Evolutionary conservation across 331 rosid genomes (phyloP).

Genomic region (Dryas integrifolia): DNA sequence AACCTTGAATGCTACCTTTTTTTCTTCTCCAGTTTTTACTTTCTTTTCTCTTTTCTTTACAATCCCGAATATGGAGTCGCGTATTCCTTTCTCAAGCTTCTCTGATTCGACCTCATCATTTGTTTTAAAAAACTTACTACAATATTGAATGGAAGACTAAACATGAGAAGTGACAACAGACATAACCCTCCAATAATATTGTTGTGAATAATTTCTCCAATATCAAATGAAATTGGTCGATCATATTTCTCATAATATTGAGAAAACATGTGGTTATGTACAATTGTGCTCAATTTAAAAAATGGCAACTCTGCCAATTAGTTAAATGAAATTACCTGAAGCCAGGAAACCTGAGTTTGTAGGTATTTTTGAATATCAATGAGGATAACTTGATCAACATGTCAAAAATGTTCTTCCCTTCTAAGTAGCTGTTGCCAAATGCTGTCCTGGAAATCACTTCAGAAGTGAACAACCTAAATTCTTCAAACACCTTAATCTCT

Average conservation of each 20-base stretch:
- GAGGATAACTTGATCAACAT: not conserved
- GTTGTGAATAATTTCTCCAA: no score
- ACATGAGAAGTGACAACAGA: not conserved
- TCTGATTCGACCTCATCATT: constrained; percentile 18
- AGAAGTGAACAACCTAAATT: not conserved
- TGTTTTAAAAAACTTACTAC: constrained; percentile 23
- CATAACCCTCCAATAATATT: no score
- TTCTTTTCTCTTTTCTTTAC: constrained; percentile 18
- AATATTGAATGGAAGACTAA: not conserved
- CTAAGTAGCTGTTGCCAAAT: constrained; percentile 26
- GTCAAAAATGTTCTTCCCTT: constrained; percentile 1
- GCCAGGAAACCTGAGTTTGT: constrained; percentile 7
- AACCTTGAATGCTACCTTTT: no score
- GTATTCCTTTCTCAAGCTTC: constrained; percentile 20
- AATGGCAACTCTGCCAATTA: not conserved
- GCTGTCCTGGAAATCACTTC: constrained; percentile 26
- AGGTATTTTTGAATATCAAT: not conserved
- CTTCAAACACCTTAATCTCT: not conserved
- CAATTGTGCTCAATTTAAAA: not conserved
- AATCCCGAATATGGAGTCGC: not conserved
- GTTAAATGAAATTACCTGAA: not conserved
- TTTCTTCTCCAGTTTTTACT: not conserved
- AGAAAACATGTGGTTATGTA: no score
- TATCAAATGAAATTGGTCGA: no score
- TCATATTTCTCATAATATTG: no score